Percentiles rank a stretch among this genome's conserved stretches.
Conservation (phyloP, 108 stramenopile genomes). For the Nitzschia sp. region DNA sequence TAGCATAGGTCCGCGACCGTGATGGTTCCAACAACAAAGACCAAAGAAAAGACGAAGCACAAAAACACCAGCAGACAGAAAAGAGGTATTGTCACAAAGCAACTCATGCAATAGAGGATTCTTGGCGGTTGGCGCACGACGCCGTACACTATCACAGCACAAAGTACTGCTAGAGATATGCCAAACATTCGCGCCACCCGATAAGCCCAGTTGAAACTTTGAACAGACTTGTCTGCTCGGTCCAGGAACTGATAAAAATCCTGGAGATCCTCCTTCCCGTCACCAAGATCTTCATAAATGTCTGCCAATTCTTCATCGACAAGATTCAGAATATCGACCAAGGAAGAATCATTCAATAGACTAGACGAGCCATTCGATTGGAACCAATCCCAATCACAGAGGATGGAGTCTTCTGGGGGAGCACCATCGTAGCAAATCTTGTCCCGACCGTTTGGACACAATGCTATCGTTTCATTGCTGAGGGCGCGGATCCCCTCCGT, state of each 20-base stretch:
- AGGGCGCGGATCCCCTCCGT: slow-evolving; percentile 18
- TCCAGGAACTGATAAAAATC: slow-evolving; percentile 12
- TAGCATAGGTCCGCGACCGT: slow-evolving; percentile 23
- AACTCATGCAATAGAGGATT: slow-evolving; percentile 5
- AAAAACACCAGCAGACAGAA: slow-evolving; percentile 21
- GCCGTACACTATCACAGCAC: slow-evolving; percentile 17
- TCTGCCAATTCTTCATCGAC: too few species aligned
- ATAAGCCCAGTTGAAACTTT: slow-evolving; percentile 21
- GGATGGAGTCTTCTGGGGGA: too few species aligned
- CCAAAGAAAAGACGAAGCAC: slow-evolving; percentile 21
- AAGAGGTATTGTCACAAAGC: slow-evolving; percentile 6
- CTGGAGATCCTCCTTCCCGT: not conserved
- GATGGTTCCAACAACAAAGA: slow-evolving; percentile 27
- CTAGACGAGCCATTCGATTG: too few species aligned
- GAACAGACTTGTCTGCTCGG: slow-evolving; percentile 6
- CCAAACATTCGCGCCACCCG: slow-evolving; percentile 3
- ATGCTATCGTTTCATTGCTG: slow-evolving; percentile 7
- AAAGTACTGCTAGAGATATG: slow-evolving; percentile 11
- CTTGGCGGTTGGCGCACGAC: slow-evolving; percentile 6
- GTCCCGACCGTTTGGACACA: slow-evolving; percentile 6
- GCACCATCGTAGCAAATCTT: too few species aligned
- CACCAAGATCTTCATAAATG: too few species aligned
- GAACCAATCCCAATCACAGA: too few species aligned
- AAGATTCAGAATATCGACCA: too few species aligned
- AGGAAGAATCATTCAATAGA: too few species aligned